Percentiles rank a stretch among this genome's conserved stretches.
Conservation (phyloP, 2,329 filamentous ascomycete species). For the Didymella pinodella region DNA sequence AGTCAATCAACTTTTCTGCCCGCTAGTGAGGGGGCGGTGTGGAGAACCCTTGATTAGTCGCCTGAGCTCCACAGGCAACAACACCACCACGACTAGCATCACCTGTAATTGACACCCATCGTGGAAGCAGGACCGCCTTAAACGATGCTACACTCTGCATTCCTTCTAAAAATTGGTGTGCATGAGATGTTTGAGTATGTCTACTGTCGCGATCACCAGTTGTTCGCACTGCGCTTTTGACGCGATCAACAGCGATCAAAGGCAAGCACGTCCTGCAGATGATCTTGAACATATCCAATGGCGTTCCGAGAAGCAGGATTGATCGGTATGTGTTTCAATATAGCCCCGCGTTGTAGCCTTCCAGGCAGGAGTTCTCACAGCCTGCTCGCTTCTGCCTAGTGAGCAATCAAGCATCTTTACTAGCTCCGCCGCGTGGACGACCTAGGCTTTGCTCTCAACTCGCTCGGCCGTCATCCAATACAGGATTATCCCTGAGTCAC, state of each 20-base stretch:
- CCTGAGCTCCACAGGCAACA: neutral
- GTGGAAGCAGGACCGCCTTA: neutral
- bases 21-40: constrained; percentile 17
- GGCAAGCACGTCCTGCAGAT: neutral
- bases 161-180: neutral
- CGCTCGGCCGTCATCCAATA: neutral
- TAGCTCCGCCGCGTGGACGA: constrained; percentile 1
- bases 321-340: neutral
- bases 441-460: neutral
- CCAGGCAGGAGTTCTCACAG: neutral
- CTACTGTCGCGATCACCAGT: neutral
- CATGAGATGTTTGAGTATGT: neutral
- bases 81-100: neutral
- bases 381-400: constrained; percentile 22
- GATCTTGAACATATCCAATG: constrained; percentile 1
- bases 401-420: neutral
- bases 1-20: constrained; percentile 1
- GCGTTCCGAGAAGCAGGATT: no score
- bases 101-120: neutral
- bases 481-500: neutral
- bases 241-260: neutral
- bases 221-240: neutral
- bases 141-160: neutral
- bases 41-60: constrained; percentile 5
- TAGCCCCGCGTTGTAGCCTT: constrained; percentile 9